Evolutionary conservation across 208 protist species (phyloP), one percentile per base, ranked within the genome.

Genomic region (Wallacemonas rigidus): DNA sequence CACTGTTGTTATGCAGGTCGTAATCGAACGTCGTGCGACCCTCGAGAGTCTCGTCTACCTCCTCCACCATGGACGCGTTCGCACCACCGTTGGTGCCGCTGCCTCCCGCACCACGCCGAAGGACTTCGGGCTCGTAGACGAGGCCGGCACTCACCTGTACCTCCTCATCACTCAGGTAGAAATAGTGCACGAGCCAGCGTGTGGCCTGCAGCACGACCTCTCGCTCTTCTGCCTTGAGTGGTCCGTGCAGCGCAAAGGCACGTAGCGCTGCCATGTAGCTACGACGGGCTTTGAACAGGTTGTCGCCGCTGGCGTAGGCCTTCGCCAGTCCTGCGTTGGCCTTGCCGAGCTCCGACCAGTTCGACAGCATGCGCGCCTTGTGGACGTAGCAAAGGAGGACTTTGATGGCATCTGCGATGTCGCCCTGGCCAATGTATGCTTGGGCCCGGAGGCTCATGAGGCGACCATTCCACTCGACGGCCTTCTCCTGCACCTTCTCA

Each of bases 401-500:
- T 44, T 91, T 92, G 57, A 95, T 89, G 1, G 89, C 89, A 15
- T 89, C 83, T 1, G 78, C 69, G 35, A 68, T 71, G 53, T 89
- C 85, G 11, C 85, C 90, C 26, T 86, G 72, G 2, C 88, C 92
- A 65, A 96, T 73, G 54, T 82, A 83, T 6, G 89, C 92, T 48
- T 86, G 86, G 1, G 92, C 89, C 12, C 89, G 89, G 78, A 95
- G 85, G 56, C 77, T 79, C 38, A 94, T 76, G 57, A 95, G 68
- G 36, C 51, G 48, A 7, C 87, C 89, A 61, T 75, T 87, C 84
- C 84, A 89, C 75, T 92, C 82, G 14, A 72, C 81, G 39, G 79
- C 79, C 75, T 87, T 91, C 75, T 95, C 86, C 75, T 96, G 88
- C 45, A 95, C 89, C 76, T 86, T 86, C 69, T 96, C 92, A 35